Base-by-base conservation (phyloP, 345 rosid genomes). In the Acer campestre region DNA sequence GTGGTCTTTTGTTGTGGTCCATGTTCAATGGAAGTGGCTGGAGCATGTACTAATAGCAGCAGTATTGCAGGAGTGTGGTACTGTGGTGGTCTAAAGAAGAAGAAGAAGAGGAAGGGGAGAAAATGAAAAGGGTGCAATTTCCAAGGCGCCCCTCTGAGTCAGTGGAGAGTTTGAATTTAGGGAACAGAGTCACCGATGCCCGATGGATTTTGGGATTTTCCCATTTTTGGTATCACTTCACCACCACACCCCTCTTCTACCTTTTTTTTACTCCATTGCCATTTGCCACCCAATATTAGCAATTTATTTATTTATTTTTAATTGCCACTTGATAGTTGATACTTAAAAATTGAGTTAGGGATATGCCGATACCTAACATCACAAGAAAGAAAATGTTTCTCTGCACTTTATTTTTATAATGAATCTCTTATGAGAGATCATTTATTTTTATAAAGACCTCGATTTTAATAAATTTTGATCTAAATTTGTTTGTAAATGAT, bases 111-210 rank as follows among this genome's bases (percentile, higher is more conserved):
- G 35, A 10, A 7, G 1, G 31, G 3, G 10, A 20, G 7, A 38
- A 56, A 18, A n/a, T 4, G 61, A 17, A 13, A n/a, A 12, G 10
- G 38, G 48, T 64, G 22, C 83, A 77, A 80, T 84, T 79, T 74
- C 87, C 83, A 49, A 77, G 73, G 75, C 81, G 35, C 4, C 82
- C 59, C 76, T 67, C 58, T 13, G 78, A 74, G 79, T 74, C 73
- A 48, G 84, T 70, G 82, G 63, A 29, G 44, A 64, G 46, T 63
- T 70, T 61, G 40, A 62, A 31, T 78, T 75, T 40, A 2, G 76
- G 58, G 20, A 66, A 31, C 22, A 42, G 67, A 5, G 40, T 22
- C 25, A 27, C 16, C 10, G 12, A 4, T 11, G 70, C 56, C 58
- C 16, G 70, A 71, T 31, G 65, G 81, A 66, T 11, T 78, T 67